phyloP scores from a whole-genome alignment of 441 rosid genomes.

The Gossypium gossypioides region DNA sequence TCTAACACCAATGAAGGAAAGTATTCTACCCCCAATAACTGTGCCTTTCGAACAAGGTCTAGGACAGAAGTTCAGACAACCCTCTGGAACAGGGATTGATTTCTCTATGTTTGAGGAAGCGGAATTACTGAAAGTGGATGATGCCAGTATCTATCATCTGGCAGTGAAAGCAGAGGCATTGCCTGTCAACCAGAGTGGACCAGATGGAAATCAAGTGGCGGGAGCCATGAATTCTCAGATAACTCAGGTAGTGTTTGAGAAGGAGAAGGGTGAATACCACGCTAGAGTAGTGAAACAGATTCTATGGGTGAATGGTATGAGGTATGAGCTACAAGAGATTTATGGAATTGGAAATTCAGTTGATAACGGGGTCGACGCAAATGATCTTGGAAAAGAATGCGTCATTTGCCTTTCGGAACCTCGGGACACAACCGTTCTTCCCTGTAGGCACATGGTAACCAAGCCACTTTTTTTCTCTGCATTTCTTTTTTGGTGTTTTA shows the following conservation, averaged over 20 bases:
- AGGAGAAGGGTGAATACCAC: constrained; percentile 69
- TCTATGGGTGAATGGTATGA: constrained; percentile 56
- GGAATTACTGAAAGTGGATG: constrained; percentile 40
- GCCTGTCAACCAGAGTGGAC: constrained; percentile 31
- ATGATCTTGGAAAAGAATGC: constrained; percentile 86
- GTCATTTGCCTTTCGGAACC: constrained; percentile 93
- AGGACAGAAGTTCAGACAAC: constrained; percentile 79
- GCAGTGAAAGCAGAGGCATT: constrained; percentile 79
- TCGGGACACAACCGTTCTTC: constrained; percentile 83
- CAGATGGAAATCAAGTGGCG: constrained; percentile 36
- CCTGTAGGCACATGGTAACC: constrained; percentile 90
- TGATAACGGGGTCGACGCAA: constrained; percentile 63
- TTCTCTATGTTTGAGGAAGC: constrained; percentile 51
- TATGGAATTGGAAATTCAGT: constrained; percentile 84
- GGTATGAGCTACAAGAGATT: constrained; percentile 87
- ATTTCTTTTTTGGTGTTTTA: not conserved
- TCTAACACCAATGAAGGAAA: constrained; percentile 52
- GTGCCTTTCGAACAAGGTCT: constrained; percentile 65
- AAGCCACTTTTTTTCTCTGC: constrained; percentile 1
- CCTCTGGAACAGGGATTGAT: constrained; percentile 73
- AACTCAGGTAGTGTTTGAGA: constrained; percentile 68
- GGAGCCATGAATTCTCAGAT: constrained; percentile 58
- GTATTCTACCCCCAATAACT: constrained; percentile 52
- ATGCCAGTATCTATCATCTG: constrained; percentile 50
- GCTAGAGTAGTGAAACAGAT: constrained; percentile 72